Conservation (phyloP, 1,284 basidiomycete species). For the Cutaneotrichosporon cyanovorans region DNA sequence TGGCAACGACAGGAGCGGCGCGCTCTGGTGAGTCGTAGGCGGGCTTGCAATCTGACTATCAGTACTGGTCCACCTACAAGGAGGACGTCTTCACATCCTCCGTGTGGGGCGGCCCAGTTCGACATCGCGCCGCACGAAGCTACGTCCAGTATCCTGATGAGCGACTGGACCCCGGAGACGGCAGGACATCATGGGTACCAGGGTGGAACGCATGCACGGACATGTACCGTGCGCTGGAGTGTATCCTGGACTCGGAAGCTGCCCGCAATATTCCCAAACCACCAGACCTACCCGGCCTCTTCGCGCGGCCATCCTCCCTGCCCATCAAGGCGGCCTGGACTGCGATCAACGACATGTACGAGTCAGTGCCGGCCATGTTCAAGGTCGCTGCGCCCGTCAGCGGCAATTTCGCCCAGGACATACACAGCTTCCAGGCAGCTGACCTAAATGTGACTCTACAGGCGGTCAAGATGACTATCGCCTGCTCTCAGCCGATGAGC, state of each 20-base stretch:
- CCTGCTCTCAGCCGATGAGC: slow-evolving; percentile 10
- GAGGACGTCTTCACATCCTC: slow-evolving; percentile 11
- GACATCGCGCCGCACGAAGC: slow-evolving; percentile 11
- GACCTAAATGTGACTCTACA: slow-evolving; percentile 21
- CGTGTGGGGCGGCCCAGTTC: slow-evolving; percentile 9
- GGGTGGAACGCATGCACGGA: slow-evolving; percentile 18
- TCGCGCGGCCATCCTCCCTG: neutral
- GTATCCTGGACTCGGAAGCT: slow-evolving; percentile 6
- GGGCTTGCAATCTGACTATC: neutral
- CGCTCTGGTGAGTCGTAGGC: slow-evolving; percentile 2
- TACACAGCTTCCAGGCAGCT: slow-evolving; percentile 21
- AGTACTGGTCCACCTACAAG: slow-evolving; percentile 18
- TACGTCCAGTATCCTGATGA: slow-evolving; percentile 10
- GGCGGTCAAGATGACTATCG: slow-evolving; percentile 20
- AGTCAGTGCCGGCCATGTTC: slow-evolving; percentile 9
- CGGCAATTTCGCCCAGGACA: slow-evolving; percentile 14
- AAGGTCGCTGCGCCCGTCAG: slow-evolving; percentile 15
- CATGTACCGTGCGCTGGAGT: slow-evolving; percentile 14
- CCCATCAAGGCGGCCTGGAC: slow-evolving; percentile 2
- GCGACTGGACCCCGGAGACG: neutral
- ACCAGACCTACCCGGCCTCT: neutral
- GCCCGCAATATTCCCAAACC: neutral
- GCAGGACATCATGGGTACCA: slow-evolving; percentile 2
- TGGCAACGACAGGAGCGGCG: slow-evolving; percentile 13
- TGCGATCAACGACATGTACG: slow-evolving; percentile 1